Evolutionary conservation across 768 basidiomycete genomes (phyloP), one percentile per base, ranked within the genome.

Genomic region (Rubroboletus satanas): DNA sequence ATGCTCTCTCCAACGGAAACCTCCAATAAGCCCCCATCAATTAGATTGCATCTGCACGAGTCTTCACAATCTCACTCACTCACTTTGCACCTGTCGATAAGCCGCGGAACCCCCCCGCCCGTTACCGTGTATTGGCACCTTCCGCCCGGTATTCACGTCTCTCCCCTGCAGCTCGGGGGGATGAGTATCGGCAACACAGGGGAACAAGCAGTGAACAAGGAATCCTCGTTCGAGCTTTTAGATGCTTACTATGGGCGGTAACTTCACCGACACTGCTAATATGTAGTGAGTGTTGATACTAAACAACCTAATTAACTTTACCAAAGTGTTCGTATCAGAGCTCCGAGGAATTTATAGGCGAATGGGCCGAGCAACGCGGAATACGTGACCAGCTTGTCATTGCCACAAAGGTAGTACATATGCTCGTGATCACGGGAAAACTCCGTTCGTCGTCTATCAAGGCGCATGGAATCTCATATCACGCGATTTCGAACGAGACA

Each of bases 381-480:
- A 70, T 74, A 48, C 72, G 79, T 21, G 74, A 79, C 54, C 75
- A 78, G 52, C 68, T 81, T 15, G 69, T 78, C 57, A 64, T 79
- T 41, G 78, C 77, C 1, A 77, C 77, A 18, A 79, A 74, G 73
- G 71, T 72, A 32, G 31, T 18, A 2, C 43, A 47, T 82, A 80
- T 55, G 79, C 80, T n/a, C 69, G 75, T 6, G 68, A 73, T 28
- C 75, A 82, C 49, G 79, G 71, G 0, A 64, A 79, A 50, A 75
- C 77, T 0, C 80, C 77, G 5, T 83, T 83, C 62, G 68, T 72
- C 26, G 68, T 83, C 41, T 83, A 82, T 65, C 81, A 78, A 67
- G 80, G 79, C 2, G 54, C 48, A 17, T 78, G 75, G 75, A 74
- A 70, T 62, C 64, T 75, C n/a, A 61, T 79, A 56, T 55, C 71